Evolutionary conservation across 768 basidiomycete genomes (phyloP).

Genomic region (Xerocomus potaroensis): DNA sequence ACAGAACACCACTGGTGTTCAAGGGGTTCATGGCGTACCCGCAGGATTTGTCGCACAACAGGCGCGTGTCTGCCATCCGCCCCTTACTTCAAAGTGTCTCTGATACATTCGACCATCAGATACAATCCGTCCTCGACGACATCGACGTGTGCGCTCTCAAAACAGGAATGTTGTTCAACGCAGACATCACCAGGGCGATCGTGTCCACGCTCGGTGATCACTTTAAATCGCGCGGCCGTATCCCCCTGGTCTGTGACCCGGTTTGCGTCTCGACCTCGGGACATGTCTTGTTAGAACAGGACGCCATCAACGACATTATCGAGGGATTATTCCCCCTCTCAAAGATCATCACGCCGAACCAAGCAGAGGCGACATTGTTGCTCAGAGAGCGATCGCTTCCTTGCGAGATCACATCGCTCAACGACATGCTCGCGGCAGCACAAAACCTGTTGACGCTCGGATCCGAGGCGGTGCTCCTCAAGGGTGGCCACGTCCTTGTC

Average conservation of each 20-base stretch:
- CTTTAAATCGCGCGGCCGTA: constrained; percentile 31
- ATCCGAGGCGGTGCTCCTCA: constrained; percentile 62
- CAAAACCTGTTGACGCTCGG: constrained; percentile 45
- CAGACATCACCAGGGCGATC: constrained; percentile 48
- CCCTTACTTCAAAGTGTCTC: too few relatives aligned
- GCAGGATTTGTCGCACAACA: too few relatives aligned
- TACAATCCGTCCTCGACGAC: constrained; percentile 70
- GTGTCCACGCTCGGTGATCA: constrained; percentile 44
- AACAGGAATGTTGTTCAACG: constrained; percentile 83
- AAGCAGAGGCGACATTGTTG: constrained; percentile 70
- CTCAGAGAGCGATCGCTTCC: constrained; percentile 36
- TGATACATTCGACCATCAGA: too few relatives aligned
- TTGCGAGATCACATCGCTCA: constrained; percentile 40
- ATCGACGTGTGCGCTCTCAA: constrained; percentile 72
- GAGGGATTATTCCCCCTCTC: constrained; percentile 67
- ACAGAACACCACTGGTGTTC: too few relatives aligned
- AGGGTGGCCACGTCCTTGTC: constrained; percentile 73
- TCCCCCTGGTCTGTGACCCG: constrained; percentile 78
- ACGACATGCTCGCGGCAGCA: constrained; percentile 60
- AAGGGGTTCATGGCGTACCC: too few relatives aligned
- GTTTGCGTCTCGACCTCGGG: constrained; percentile 92
- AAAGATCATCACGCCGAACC: constrained; percentile 80
- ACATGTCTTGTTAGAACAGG: constrained; percentile 65
- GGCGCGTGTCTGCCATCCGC: too few relatives aligned
- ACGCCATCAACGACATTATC: constrained; percentile 59